A percentile compares a stretch with the other conserved stretches of the same genome.
These are phyloP conservation scores for Wickerhamomyces sp. DNA, from an alignment of 1,139 yeast genomes.

Conservation along the genomic window DNA sequence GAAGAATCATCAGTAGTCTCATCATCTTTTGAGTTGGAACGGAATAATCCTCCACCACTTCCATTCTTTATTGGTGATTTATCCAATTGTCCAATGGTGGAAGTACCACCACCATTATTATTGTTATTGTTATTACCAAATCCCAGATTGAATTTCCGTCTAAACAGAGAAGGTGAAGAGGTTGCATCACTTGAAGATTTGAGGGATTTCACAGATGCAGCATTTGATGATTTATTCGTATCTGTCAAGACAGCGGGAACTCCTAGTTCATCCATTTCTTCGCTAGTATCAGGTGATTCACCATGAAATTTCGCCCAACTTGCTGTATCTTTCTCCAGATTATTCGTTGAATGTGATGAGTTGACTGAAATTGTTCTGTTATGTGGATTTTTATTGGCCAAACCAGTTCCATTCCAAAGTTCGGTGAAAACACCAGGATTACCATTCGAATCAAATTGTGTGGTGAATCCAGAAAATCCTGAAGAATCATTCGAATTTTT, in stretches of 20 bases:
- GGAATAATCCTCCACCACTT: constrained; percentile 6
- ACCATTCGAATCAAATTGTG: constrained; percentile 1
- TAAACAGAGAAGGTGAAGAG: constrained; percentile 19
- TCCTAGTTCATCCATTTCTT: constrained; percentile 6
- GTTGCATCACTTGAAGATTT: constrained; percentile 12
- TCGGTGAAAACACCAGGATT: constrained; percentile 3
- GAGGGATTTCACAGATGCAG: constrained; percentile 11
- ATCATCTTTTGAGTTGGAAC: constrained; percentile 11
- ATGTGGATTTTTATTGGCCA: constrained; percentile 4
- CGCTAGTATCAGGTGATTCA: neutral
- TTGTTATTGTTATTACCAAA: constrained; percentile 13
- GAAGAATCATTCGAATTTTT: constrained; percentile 1
- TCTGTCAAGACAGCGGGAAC: constrained; percentile 12
- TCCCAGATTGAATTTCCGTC: constrained; percentile 17
- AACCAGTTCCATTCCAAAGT: constrained; percentile 5
- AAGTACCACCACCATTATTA: no score
- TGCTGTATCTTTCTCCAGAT: constrained; percentile 11
- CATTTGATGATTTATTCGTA: constrained; percentile 18
- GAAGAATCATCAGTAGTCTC: constrained; percentile 11
- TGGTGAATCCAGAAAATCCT: neutral
- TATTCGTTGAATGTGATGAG: constrained; percentile 8
- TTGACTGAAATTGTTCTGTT: constrained; percentile 12
- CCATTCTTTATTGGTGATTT: constrained; percentile 17
- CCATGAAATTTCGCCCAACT: constrained; percentile 15
- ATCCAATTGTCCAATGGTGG: constrained; percentile 1